Conservation (phyloP, 2,329 filamentous ascomycete species). For the Tolypocladium tundrense region DNA sequence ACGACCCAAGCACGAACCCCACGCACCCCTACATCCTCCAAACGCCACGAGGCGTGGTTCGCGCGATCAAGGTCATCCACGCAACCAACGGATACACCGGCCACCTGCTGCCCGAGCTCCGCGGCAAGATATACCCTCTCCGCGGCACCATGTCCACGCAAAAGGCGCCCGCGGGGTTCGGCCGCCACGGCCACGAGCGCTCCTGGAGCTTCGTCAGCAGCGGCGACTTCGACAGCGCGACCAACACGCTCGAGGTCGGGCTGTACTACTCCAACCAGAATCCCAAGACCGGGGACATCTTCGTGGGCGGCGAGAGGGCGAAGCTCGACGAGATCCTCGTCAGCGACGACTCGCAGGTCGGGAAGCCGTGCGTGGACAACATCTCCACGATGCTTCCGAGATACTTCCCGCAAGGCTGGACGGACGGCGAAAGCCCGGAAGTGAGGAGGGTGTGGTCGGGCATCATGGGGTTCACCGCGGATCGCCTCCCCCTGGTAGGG, state of each 20-base stretch:
- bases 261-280: constrained; percentile 16
- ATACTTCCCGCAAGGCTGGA: constrained; percentile 24
- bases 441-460: constrained; percentile 36
- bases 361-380: constrained; percentile 19
- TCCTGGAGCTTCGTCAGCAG: constrained; percentile 38
- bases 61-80: constrained; percentile 39
- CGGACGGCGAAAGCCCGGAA: constrained; percentile 8
- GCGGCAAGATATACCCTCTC: constrained; percentile 29
- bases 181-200: constrained; percentile 13
- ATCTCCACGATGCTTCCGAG: constrained; percentile 26
- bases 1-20: constrained; percentile 6
- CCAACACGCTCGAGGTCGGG: constrained; percentile 23
- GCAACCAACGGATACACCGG: constrained; percentile 43
- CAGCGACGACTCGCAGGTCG: constrained; percentile 30
- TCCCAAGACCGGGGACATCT: constrained; percentile 27
- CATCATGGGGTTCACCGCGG: constrained; percentile 32
- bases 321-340: constrained; percentile 26
- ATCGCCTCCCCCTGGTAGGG: constrained; percentile 37
- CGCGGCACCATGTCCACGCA: constrained; percentile 39
- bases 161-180: constrained; percentile 21
- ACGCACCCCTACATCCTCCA: constrained; percentile 25
- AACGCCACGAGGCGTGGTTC: constrained; percentile 34
- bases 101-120: constrained; percentile 37
- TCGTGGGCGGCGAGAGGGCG: constrained; percentile 40
- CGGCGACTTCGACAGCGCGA: constrained; percentile 33